Evolutionary conservation across 108 stramenopile species (phyloP).

Genomic region (Mediolabrus comicus): DNA sequence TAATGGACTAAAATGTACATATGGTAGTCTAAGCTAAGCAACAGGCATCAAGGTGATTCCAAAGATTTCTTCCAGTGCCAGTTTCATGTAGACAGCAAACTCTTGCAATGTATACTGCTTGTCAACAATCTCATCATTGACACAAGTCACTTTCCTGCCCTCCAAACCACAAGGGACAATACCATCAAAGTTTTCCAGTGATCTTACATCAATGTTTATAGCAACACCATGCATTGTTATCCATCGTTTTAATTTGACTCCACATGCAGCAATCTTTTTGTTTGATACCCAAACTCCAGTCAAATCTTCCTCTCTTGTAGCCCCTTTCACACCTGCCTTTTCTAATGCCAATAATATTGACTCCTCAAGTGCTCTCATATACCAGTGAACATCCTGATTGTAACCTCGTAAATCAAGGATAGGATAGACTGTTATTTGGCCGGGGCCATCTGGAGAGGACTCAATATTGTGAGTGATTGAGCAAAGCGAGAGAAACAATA

Average conservation of each 20-base stretch:
- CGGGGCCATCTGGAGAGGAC: too few relatives aligned
- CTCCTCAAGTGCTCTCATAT: constrained; percentile 92
- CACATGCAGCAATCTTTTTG: constrained; percentile 91
- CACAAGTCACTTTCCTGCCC: constrained; percentile 70
- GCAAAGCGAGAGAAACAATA: too few relatives aligned
- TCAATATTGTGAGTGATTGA: too few relatives aligned
- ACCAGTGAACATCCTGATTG: constrained; percentile 97
- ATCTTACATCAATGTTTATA: constrained; percentile 80
- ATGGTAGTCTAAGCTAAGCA: neutral
- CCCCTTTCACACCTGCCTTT: constrained; percentile 44
- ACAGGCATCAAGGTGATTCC: constrained; percentile 22
- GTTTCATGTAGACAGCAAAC: constrained; percentile 52
- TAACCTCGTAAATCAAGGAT: constrained; percentile 88
- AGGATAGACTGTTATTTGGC: constrained; percentile 94
- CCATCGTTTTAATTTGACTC: constrained; percentile 91
- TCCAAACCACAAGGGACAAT: constrained; percentile 87
- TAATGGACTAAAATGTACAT: neutral
- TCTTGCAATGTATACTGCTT: constrained; percentile 51
- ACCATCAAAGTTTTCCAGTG: constrained; percentile 66
- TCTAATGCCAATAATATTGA: constrained; percentile 71
- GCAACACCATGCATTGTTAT: constrained; percentile 97
- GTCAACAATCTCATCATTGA: constrained; percentile 55
- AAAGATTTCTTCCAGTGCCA: constrained; percentile 62
- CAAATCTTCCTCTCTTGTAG: constrained; percentile 57
- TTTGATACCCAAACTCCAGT: constrained; percentile 94